phyloP scores from a whole-genome alignment of 805 yeast genomes.

The Saccharomycopsis fermentans region DNA sequence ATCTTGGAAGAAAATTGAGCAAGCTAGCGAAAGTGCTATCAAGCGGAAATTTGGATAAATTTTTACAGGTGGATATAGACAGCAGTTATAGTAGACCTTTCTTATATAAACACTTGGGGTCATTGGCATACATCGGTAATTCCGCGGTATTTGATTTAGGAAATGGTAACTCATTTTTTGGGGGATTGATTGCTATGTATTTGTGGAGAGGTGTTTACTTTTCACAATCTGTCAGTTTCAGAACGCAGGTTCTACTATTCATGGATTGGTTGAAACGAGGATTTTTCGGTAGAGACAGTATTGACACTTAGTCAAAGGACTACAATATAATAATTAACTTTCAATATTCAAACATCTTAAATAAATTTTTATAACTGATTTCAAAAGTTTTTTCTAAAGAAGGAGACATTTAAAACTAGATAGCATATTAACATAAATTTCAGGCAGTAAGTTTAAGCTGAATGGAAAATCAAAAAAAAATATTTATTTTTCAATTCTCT shows the following conservation, averaged over 20 bases:
- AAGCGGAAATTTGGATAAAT: conserved; percentile 34
- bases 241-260: conserved; percentile 52
- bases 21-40: conserved; percentile 38
- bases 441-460: no score
- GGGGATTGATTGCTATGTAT: conserved; percentile 63
- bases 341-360: neutral
- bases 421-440: no score
- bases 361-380: neutral
- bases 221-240: conserved; percentile 53
- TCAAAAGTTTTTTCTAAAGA: neutral
- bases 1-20: conserved; percentile 50
- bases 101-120: conserved; percentile 53
- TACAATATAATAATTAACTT: neutral
- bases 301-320: conserved; percentile 21
- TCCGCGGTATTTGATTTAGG: conserved; percentile 56
- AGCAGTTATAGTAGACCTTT: conserved; percentile 48
- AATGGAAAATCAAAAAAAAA: no score
- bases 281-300: conserved; percentile 41
- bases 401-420: no score
- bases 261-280: conserved; percentile 65
- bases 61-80: conserved; percentile 46
- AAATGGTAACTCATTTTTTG: conserved; percentile 52
- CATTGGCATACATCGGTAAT: conserved; percentile 59
- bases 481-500: no score
- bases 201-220: conserved; percentile 65